Conservation (phyloP, 2,329 filamentous ascomycete genomes). For the Colletotrichum sp. region DNA sequence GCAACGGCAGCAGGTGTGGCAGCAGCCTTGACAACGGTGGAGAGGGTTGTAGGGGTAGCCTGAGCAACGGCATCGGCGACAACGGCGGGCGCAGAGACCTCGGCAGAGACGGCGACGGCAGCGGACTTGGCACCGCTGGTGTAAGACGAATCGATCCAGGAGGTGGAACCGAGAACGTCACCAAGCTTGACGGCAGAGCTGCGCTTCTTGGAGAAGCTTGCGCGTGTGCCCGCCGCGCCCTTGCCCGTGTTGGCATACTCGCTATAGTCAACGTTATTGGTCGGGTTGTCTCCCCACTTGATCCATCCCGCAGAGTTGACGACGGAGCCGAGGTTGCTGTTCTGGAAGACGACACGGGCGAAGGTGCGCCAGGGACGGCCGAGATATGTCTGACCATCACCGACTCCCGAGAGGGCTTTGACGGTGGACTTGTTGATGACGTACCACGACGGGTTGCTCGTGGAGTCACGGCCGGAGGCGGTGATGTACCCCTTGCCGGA, state of each 20-base stretch:
- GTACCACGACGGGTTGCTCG: slow-evolving; percentile 45
- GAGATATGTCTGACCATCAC: slow-evolving; percentile 47
- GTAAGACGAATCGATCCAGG: slow-evolving; percentile 28
- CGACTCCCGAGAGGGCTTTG: slow-evolving; percentile 41
- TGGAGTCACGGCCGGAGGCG: slow-evolving; percentile 44
- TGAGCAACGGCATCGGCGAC: neutral
- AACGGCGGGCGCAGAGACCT: neutral
- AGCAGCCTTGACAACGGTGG: neutral
- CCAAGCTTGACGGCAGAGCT: slow-evolving; percentile 36
- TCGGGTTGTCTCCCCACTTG: slow-evolving; percentile 56
- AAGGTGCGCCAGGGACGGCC: slow-evolving; percentile 54
- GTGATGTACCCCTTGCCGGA: slow-evolving; percentile 47
- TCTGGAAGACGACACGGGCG: slow-evolving; percentile 53
- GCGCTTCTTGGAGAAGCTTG: slow-evolving; percentile 45
- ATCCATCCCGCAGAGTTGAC: slow-evolving; percentile 66
- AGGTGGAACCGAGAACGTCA: slow-evolving; percentile 31
- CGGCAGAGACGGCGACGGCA: neutral
- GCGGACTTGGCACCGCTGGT: neutral
- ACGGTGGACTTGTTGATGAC: slow-evolving; percentile 51
- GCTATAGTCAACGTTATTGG: slow-evolving; percentile 57
- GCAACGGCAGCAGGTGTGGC: neutral
- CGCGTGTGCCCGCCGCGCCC: slow-evolving; percentile 59
- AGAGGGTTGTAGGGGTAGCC: neutral
- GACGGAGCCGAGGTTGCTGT: slow-evolving; percentile 56
- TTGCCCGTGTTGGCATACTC: slow-evolving; percentile 66